phyloP scores from a whole-genome alignment of 306 rosid genomes.

The Castanospermum australe region DNA sequence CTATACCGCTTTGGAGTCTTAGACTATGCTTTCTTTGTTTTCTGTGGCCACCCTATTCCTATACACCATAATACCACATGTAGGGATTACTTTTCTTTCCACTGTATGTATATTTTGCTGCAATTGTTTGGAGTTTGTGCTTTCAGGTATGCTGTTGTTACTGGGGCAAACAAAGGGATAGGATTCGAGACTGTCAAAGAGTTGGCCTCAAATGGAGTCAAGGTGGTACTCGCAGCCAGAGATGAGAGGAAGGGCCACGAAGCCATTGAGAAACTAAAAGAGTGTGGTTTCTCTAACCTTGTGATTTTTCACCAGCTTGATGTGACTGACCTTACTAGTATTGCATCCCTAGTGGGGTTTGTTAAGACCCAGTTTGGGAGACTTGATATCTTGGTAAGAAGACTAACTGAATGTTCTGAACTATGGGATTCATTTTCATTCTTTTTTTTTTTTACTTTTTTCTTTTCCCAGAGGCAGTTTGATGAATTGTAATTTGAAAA shows the following conservation, averaged over 20 bases:
- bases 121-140: no score
- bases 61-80: no score
- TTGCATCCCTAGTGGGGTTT: constrained; percentile 34
- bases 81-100: no score
- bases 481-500: neutral
- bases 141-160: no score
- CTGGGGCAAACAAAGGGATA: no score
- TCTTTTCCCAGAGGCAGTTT: neutral
- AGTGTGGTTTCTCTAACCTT: constrained; percentile 15
- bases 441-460: neutral
- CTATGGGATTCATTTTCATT: neutral
- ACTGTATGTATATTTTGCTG: no score
- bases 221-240: constrained; percentile 42
- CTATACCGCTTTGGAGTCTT: no score
- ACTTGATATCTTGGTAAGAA: constrained; percentile 50
- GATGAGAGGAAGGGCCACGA: constrained; percentile 33
- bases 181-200: no score
- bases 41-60: no score
- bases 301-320: constrained; percentile 40
- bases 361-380: constrained; percentile 33
- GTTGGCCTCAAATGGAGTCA: no score
- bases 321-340: constrained; percentile 36
- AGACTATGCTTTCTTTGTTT: no score
- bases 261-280: constrained; percentile 35
- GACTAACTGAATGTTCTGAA: neutral